phyloP scores from a whole-genome alignment of 371 early-diverging fungal genomes.

The Mucor irregularis region DNA sequence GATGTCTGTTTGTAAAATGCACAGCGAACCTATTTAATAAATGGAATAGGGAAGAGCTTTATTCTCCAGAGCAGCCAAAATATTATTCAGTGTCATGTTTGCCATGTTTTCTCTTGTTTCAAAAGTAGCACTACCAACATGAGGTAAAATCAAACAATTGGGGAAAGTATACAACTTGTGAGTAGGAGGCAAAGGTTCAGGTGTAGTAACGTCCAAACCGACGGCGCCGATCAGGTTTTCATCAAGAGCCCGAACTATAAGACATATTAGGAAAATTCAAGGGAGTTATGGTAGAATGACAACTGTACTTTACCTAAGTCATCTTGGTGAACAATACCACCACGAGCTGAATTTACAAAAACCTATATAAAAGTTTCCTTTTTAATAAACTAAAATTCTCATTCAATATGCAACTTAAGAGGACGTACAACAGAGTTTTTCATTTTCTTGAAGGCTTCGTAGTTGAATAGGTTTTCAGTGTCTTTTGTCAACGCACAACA shows the following conservation, averaged over 20 bases:
- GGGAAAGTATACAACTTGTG: conserved; percentile 62
- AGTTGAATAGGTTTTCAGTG: conserved; percentile 74
- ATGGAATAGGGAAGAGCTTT: conserved; percentile 28
- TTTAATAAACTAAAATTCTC: too few species aligned
- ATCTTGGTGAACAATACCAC: conserved; percentile 76
- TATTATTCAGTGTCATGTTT: conserved; percentile 36
- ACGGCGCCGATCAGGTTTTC: conserved; percentile 66
- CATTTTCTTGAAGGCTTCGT: conserved; percentile 68
- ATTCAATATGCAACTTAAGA: too few species aligned
- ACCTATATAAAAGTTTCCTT: conserved; percentile 34
- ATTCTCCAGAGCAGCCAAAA: conserved; percentile 25
- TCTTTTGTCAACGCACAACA: conserved; percentile 73
- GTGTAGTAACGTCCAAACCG: conserved; percentile 87
- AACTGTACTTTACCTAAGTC: conserved; percentile 50
- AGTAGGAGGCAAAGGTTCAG: conserved; percentile 75
- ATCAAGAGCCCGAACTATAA: conserved; percentile 61
- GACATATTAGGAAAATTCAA: background rate
- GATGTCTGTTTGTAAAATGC: too few species aligned
- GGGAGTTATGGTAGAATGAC: background rate
- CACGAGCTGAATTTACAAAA: conserved; percentile 83
- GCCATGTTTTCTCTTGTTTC: conserved; percentile 87
- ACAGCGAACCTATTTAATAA: too few species aligned
- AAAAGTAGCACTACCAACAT: conserved; percentile 75
- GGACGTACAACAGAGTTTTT: conserved; percentile 58
- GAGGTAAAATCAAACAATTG: conserved; percentile 74